Conservation (phyloP, 306 rosid genomes). For the Senna tora region DNA sequence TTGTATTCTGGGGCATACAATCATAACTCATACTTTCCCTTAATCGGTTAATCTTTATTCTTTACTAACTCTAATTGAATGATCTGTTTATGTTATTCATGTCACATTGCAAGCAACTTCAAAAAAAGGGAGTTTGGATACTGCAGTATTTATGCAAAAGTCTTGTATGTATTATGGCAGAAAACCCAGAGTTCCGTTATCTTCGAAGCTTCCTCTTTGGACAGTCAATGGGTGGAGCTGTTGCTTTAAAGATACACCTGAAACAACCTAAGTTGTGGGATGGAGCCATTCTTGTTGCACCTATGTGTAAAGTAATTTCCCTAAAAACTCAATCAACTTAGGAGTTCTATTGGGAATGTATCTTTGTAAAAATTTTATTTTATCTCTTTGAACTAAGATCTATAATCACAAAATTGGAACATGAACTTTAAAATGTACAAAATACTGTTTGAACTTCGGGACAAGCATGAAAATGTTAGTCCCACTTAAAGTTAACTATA, state of each 20-base stretch:
- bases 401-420: neutral
- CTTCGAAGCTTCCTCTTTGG: conserved; percentile 88
- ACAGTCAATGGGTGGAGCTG: conserved; percentile 96
- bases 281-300: conserved; percentile 94
- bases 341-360: neutral
- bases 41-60: conserved; percentile 14
- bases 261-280: conserved; percentile 83
- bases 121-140: neutral
- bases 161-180: conserved; percentile 52
- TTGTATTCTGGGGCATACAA: neutral
- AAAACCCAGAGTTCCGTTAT: conserved; percentile 55
- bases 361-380: neutral
- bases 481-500: neutral
- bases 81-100: conserved; percentile 17
- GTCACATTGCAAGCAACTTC: conserved; percentile 13
- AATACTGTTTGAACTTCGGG: neutral
- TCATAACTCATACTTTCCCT: neutral
- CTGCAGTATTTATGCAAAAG: conserved; percentile 12
- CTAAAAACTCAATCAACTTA: conserved; percentile 36
- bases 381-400: no score
- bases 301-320: conserved; percentile 89
- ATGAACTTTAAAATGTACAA: conserved; percentile 1
- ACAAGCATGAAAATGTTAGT: neutral
- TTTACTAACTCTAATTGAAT: conserved; percentile 8
- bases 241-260: conserved; percentile 74